Conservation (phyloP, 164 flowering plant species). For the Vitis rotundifolia region DNA sequence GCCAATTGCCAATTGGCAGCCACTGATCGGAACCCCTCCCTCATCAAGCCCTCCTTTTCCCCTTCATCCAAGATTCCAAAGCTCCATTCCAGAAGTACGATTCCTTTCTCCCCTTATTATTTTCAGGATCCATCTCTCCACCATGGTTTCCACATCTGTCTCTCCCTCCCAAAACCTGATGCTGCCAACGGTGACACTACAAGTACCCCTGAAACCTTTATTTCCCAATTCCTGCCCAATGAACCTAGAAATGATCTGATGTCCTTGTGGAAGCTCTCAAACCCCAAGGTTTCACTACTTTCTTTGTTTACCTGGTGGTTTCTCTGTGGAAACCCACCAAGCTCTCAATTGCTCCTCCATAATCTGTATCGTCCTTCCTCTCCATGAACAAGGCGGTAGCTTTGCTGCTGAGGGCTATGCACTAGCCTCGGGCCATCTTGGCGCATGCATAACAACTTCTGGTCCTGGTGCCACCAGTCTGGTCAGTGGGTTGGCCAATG, state of each 20-base stretch:
- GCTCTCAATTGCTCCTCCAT: conserved; percentile 58
- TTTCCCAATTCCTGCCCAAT: conserved; percentile 41
- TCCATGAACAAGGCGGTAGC: conserved; percentile 69
- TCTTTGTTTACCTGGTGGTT: conserved; percentile 77
- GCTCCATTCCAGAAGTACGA: conserved; percentile 9
- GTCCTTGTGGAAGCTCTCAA: conserved; percentile 77
- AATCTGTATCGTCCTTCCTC: conserved; percentile 56
- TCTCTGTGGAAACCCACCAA: conserved; percentile 77
- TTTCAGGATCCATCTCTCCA: conserved; percentile 1
- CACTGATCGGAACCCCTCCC: conserved; percentile 10
- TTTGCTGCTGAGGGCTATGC: conserved; percentile 81
- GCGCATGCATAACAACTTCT: conserved; percentile 76
- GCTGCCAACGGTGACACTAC: background rate
- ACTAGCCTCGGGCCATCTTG: conserved; percentile 53
- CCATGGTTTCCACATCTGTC: conserved; percentile 16
- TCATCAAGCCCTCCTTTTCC: conserved; percentile 12
- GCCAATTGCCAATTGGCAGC: conserved; percentile 20
- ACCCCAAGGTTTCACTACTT: conserved; percentile 52
- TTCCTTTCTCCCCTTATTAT: conserved; percentile 8
- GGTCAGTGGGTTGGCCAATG: conserved; percentile 74
- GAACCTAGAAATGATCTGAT: conserved; percentile 64
- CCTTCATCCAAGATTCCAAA: conserved; percentile 14
- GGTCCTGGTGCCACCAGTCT: conserved; percentile 83
- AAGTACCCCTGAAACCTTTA: conserved; percentile 5
- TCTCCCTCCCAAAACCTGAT: conserved; percentile 11